These are phyloP conservation scores for Phytopythium montanum DNA, from an alignment of 352 stramenopile species.

Conservation along the genomic window DNA sequence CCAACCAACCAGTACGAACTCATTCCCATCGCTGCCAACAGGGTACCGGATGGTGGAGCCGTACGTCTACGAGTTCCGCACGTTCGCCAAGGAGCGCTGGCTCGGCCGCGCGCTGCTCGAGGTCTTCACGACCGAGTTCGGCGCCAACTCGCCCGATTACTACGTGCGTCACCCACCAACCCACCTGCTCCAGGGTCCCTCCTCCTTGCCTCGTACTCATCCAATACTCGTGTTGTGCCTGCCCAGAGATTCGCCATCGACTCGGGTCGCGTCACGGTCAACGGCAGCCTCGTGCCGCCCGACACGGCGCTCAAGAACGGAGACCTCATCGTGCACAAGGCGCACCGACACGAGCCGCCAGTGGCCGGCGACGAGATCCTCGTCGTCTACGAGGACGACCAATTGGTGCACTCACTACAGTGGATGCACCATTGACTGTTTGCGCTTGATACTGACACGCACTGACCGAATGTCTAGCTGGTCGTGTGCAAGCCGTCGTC, in stretches of 20 bases:
- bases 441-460: conserved; percentile 5
- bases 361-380: conserved; percentile 81
- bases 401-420: conserved; percentile 41
- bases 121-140: conserved; percentile 89
- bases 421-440: neutral
- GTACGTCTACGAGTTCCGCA: conserved; percentile 96
- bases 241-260: conserved; percentile 88
- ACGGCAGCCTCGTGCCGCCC: conserved; percentile 69
- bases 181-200: no score
- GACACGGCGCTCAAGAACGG: conserved; percentile 88
- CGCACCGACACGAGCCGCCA: conserved; percentile 96
- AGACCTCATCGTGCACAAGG: conserved; percentile 93
- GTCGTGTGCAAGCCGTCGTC: conserved; percentile 90
- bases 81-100: conserved; percentile 95
- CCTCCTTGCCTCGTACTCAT: neutral
- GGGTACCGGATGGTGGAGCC: conserved; percentile 86
- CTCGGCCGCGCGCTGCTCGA: conserved; percentile 87
- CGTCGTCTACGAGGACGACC: conserved; percentile 76
- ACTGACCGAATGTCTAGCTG: conserved; percentile 31
- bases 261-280: conserved; percentile 93
- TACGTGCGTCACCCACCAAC: conserved; percentile 54
- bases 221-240: conserved; percentile 1
- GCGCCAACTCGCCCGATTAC: conserved; percentile 81
- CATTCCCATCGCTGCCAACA: conserved; percentile 18
- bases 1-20: neutral